Conservation (phyloP, 2,329 filamentous ascomycete species). For the Aspergillus chevalieri region DNA sequence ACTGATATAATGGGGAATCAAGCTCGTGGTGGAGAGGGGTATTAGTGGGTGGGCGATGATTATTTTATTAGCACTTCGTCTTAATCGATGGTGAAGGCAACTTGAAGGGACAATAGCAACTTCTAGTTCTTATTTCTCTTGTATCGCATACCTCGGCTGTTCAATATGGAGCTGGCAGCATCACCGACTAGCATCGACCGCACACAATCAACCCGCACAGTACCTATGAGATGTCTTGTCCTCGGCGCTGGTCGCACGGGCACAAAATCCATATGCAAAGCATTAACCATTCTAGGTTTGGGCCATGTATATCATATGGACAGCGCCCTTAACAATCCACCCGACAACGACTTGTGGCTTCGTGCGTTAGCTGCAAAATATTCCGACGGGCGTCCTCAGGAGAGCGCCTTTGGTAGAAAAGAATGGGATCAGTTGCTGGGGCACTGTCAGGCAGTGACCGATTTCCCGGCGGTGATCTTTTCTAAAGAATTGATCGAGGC, state of each 20-base stretch:
- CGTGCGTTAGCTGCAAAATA: neutral
- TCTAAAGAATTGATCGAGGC: slow-evolving; percentile 14
- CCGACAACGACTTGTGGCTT: neutral
- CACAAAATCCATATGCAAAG: neutral
- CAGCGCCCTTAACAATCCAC: neutral
- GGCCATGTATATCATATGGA: neutral
- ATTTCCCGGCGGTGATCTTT: slow-evolving; percentile 13
- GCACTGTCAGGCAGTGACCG: slow-evolving; percentile 13
- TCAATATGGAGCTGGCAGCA: neutral
- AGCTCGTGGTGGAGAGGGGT: neutral
- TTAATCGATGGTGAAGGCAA: neutral
- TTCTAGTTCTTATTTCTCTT: neutral
- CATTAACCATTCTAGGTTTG: neutral
- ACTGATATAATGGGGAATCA: neutral
- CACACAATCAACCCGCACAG: neutral
- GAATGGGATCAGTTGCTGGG: slow-evolving; percentile 2
- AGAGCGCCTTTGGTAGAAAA: slow-evolving; percentile 1
- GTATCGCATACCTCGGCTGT: neutral
- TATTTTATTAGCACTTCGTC: neutral
- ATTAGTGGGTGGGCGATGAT: neutral
- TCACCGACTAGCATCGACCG: neutral
- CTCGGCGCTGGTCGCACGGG: neutral
- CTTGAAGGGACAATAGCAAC: no score
- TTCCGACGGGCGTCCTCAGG: neutral
- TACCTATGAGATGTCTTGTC: neutral